phyloP scores from a whole-genome alignment of 805 yeast species.

The Sugiyamaella americana region DNA sequence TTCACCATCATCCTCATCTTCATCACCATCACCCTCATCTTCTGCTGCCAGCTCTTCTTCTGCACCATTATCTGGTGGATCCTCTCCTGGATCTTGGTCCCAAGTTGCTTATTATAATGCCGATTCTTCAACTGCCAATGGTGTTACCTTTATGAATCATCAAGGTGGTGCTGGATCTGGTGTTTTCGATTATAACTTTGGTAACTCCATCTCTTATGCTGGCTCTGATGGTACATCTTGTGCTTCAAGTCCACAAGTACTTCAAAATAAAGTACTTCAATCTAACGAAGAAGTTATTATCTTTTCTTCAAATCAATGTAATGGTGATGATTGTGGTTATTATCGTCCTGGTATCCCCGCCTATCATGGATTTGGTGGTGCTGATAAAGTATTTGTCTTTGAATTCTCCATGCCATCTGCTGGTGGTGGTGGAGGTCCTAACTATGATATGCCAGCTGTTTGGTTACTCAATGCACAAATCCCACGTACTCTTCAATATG shows the following conservation, averaged over 20 bases:
- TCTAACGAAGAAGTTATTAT: conserved; percentile 79
- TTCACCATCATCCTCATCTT: conserved; percentile 16
- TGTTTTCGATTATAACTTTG: conserved; percentile 77
- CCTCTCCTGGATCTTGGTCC: conserved; percentile 52
- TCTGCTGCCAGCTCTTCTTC: conserved; percentile 31
- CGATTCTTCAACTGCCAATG: conserved; percentile 61
- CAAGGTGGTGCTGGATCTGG: conserved; percentile 90
- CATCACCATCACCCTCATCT: conserved; percentile 25
- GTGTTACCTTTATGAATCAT: conserved; percentile 78
- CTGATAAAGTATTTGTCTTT: conserved; percentile 77
- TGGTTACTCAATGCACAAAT: conserved; percentile 94
- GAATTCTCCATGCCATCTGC: conserved; percentile 92
- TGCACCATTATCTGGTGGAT: conserved; percentile 34
- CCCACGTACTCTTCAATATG: conserved; percentile 96
- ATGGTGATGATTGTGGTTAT: conserved; percentile 64
- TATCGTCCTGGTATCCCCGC: conserved; percentile 85
- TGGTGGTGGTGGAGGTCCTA: conserved; percentile 30
- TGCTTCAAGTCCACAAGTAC: conserved; percentile 60
- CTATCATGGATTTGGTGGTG: conserved; percentile 88
- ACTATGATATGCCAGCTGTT: conserved; percentile 96
- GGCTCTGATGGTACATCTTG: conserved; percentile 71
- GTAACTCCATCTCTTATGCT: conserved; percentile 85
- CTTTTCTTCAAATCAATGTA: conserved; percentile 50
- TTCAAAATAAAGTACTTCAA: conserved; percentile 59
- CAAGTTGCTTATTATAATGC: conserved; percentile 66